Evolutionary conservation across 257 asterid genomes (phyloP), one percentile per base, ranked within the genome.

Genomic region (Fraxinus anomala): DNA sequence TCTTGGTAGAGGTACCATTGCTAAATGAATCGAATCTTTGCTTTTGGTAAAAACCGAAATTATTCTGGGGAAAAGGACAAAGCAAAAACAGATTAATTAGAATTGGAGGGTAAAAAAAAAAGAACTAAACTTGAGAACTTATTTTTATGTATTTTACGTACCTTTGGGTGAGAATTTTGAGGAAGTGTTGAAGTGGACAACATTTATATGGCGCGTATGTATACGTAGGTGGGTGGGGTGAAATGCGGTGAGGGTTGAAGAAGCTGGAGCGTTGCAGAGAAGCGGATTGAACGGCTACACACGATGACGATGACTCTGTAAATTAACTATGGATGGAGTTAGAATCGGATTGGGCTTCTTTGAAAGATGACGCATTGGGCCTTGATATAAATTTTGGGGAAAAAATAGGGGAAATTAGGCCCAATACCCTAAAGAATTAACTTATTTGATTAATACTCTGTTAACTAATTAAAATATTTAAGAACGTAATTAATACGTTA

Each of bases 141-240:
- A 42, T 13, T 63, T 21, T 65, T 40, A 23, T 13, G 37, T 30
- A 51, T 49, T 4, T 61, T 49, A 72, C 82, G 4, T 76, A 91
- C 97, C 97, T 84, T 86, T 0, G 90, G 86, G 67, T 80, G 86
- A 73, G 90, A 81, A 80, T 80, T 84, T 56, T 85, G 82, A 56
- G 93, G 89, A 34, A 88, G 83, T 61, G 93, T 82, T 59, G 89
- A 81, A 73, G 91, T 67, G 36, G 90, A 88, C 85, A 86, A 90
- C 96, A 92, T 90, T 65, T 56, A 69, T 70, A 59, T 24, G 72
- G 47, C 68, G 61, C 36, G 71, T 42, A 44, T 59, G 49, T 84
- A 47, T 66, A 68, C 30, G 14, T 31, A 68, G 73, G 73, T 70
- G 30, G 68, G 23, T 40, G 39, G 54, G 37, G 26, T 28, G 54